These are phyloP conservation scores for Thecaphora thlaspeos DNA, from an alignment of 1,284 basidiomycete species.

Conservation along the genomic window DNA sequence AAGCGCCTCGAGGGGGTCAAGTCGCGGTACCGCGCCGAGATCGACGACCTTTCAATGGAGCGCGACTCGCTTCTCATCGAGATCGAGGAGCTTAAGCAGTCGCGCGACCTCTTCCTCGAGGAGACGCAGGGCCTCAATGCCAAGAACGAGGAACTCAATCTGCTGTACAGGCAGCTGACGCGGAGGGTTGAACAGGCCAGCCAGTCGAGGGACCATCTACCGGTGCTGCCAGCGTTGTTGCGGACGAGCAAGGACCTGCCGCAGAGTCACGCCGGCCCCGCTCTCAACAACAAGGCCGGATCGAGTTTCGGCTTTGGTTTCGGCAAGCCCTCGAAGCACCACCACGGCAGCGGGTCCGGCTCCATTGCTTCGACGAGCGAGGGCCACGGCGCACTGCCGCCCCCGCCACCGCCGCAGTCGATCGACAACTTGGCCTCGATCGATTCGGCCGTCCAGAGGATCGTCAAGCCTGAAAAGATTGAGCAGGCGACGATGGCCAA, in stretches of 20 bases:
- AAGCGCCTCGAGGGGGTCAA: conserved; percentile 86
- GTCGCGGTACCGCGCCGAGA: conserved; percentile 79
- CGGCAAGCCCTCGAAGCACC: conserved; percentile 21
- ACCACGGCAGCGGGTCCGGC: conserved; percentile 20
- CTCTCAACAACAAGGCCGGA: conserved; percentile 12
- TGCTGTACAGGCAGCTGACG: conserved; percentile 69
- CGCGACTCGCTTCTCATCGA: conserved; percentile 77
- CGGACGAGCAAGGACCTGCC: conserved; percentile 10
- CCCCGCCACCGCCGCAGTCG: conserved; percentile 10
- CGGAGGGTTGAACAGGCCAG: conserved; percentile 31
- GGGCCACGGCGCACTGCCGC: conserved; percentile 4
- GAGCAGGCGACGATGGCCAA: conserved; percentile 59
- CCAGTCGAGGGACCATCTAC: conserved; percentile 17
- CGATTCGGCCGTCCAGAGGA: conserved; percentile 59
- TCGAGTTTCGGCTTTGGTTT: conserved; percentile 39
- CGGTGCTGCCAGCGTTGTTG: conserved; percentile 9
- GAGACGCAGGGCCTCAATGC: conserved; percentile 86
- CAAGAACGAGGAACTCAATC: conserved; percentile 86
- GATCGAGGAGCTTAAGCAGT: conserved; percentile 80
- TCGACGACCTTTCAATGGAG: conserved; percentile 78
- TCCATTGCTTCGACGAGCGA: conserved; percentile 35
- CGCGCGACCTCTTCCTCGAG: conserved; percentile 81
- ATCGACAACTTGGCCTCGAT: conserved; percentile 23
- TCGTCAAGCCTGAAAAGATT: conserved; percentile 58
- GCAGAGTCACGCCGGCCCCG: neutral